Base-by-base conservation (phyloP, 2,329 filamentous ascomycete species). In the Colletotrichum shisoi region DNA sequence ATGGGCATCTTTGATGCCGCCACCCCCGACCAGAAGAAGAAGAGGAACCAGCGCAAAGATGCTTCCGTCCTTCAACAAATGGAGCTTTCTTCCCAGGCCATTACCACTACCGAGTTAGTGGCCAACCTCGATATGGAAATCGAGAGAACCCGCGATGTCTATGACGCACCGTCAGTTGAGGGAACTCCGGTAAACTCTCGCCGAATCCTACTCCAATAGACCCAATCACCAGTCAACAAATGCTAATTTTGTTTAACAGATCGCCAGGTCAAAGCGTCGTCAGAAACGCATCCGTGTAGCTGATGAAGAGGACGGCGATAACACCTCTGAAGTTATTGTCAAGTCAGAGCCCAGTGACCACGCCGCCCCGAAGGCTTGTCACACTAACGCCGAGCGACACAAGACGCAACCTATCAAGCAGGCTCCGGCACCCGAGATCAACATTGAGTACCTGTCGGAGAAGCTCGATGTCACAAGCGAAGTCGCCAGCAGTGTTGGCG, bases 1-100 rank as follows among this genome's bases (percentile, higher is more conserved):
- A 94, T 94, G 91, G 85, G 87, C 60, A 83, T 92, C n/a, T 93
- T 94, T 74, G 91, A 94, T 76, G 88, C 91, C 60, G 91, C 91
- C 4, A 91, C 89, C 4, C 84, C 88, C 17, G 86, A 90, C 68
- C 90, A 91, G 83, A 89, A 87, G 72, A 85, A 89, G 52, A 91
- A 87, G 79, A 84, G 91, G 58, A 94, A 94, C 74, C 91, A 94
- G 77, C 88, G 90, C 72, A 94, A 94, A 76, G 87, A 89, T 61
- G 83, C 82, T n/a, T 89, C 87, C 1, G 88, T 92, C n/a, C 79
- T 93, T 24, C 82, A 86, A 62, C 85, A 86, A 66, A 87, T 94
- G 77, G 84, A 88, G 71, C 76, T 83, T 59, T 87, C 86, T 19
- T 93, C 91, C 0, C 82, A 84, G 70, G 81, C 83, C 2, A 86